A percentile compares a stretch with the other conserved stretches of the same genome.
These are phyloP conservation scores for Parsonsia alboflavescens DNA, from an alignment of 257 asterid genomes.

Conservation along the genomic window DNA sequence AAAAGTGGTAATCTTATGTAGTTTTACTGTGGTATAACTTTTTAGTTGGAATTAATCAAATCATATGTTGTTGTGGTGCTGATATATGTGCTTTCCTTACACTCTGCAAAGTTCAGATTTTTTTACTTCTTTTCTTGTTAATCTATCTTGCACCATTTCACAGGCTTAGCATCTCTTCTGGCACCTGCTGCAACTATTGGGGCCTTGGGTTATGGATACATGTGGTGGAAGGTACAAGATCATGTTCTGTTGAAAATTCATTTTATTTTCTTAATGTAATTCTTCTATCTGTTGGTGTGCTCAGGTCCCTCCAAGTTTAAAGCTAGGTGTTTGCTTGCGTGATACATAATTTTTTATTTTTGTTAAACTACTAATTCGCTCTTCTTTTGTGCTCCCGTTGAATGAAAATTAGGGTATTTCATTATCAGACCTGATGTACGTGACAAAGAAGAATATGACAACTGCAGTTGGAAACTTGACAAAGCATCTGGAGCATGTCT, in stretches of 20 bases:
- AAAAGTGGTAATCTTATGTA: constrained; percentile 28
- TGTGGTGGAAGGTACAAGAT: constrained; percentile 92
- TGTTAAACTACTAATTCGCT: neutral
- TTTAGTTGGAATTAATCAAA: no score
- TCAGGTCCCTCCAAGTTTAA: neutral
- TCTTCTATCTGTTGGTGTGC: no score
- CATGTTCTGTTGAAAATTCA: no score
- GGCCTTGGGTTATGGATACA: constrained; percentile 88
- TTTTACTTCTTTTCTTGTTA: neutral
- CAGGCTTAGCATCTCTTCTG: constrained; percentile 52
- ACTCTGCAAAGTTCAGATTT: neutral
- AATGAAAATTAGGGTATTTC: constrained; percentile 76
- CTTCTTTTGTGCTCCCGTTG: no score
- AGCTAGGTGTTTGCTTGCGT: neutral
- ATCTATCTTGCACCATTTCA: constrained; percentile 11
- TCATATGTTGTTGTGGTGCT: constrained; percentile 22
- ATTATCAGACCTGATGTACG: constrained; percentile 90
- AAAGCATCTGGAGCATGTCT: constrained; percentile 73
- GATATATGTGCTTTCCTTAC: no score
- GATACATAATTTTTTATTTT: neutral
- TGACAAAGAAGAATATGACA: constrained; percentile 76
- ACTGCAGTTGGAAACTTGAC: constrained; percentile 83
- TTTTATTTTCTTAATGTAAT: no score
- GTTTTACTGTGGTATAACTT: neutral
- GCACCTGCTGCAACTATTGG: constrained; percentile 76